Conservation (phyloP, 1,139 yeast genomes). For the Suhomyces bribrorum region DNA sequence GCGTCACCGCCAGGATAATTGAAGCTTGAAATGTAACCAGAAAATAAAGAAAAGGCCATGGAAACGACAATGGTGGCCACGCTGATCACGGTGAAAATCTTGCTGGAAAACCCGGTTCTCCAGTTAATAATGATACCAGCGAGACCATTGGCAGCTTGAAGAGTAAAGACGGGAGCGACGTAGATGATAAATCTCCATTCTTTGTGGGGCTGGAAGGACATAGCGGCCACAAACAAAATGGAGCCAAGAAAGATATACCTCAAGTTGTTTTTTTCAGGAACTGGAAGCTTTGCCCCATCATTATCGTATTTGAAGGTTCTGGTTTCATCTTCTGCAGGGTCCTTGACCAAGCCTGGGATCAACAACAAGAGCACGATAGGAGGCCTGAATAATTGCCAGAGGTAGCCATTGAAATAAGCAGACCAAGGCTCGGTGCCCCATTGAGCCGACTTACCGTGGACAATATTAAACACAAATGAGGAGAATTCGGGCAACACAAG, state of each 20-base stretch:
- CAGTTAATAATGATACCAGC: constrained; percentile 40
- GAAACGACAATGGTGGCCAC: constrained; percentile 35
- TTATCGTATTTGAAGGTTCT: constrained; percentile 19
- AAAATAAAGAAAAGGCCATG: constrained; percentile 45
- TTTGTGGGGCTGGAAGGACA: constrained; percentile 88
- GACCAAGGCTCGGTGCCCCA: constrained; percentile 86
- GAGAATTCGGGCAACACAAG: constrained; percentile 67
- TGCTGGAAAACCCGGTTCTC: constrained; percentile 28
- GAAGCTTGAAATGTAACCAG: constrained; percentile 63
- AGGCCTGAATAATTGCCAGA: constrained; percentile 57
- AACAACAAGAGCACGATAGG: constrained; percentile 57
- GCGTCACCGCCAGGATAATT: constrained; percentile 94
- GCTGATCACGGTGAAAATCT: constrained; percentile 28
- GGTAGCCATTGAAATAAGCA: constrained; percentile 58
- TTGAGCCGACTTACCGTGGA: constrained; percentile 66
- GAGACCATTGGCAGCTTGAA: constrained; percentile 67
- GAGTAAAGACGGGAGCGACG: constrained; percentile 65
- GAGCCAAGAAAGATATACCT: constrained; percentile 44
- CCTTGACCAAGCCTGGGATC: constrained; percentile 42
- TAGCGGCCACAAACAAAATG: constrained; percentile 51
- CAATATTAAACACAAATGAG: constrained; percentile 71
- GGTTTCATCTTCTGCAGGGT: constrained; percentile 36
- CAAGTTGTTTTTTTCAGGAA: constrained; percentile 41
- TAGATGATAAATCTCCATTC: constrained; percentile 92
- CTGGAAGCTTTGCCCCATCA: constrained; percentile 33